phyloP scores from a whole-genome alignment of 306 rosid genomes.

The Medicago arabica region DNA sequence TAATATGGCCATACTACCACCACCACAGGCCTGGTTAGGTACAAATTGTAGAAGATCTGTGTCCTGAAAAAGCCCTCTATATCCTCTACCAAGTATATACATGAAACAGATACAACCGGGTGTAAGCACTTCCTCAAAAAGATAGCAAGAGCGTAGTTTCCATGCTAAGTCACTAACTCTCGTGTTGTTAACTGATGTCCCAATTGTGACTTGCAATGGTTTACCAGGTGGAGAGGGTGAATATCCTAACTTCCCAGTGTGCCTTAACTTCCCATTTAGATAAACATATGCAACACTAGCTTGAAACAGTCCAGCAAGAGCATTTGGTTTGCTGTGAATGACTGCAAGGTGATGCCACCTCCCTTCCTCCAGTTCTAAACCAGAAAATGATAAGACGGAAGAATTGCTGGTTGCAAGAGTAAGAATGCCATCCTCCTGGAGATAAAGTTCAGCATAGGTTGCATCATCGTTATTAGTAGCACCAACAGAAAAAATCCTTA shows the following conservation, averaged over 20 bases:
- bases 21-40: slow-evolving; percentile 99
- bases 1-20: slow-evolving; percentile 97
- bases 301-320: slow-evolving; percentile 99
- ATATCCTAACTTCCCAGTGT: slow-evolving; percentile 96
- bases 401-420: slow-evolving; percentile 96
- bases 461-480: slow-evolving; percentile 74
- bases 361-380: slow-evolving; percentile 92
- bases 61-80: slow-evolving; percentile 96
- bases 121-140: slow-evolving; percentile 96
- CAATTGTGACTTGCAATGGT: slow-evolving; percentile 87
- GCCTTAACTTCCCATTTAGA: slow-evolving; percentile 92
- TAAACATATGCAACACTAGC: slow-evolving; percentile 97
- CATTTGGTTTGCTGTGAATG: slow-evolving; percentile 98
- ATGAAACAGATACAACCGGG: slow-evolving; percentile 90
- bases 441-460: slow-evolving; percentile 87
- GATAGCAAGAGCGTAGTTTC: slow-evolving; percentile 97
- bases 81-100: slow-evolving; percentile 99
- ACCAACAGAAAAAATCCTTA: slow-evolving; percentile 92
- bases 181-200: slow-evolving; percentile 81
- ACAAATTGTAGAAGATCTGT: slow-evolving; percentile 95
- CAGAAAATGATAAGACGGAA: slow-evolving; percentile 80
- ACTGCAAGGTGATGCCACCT: slow-evolving; percentile 99
- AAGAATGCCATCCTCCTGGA: slow-evolving; percentile 95
- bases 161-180: slow-evolving; percentile 82
- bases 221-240: slow-evolving; percentile 95